Evolutionary conservation across 73 alveolate genomes (phyloP).

Genomic region (Tetrahymena thermophila): DNA sequence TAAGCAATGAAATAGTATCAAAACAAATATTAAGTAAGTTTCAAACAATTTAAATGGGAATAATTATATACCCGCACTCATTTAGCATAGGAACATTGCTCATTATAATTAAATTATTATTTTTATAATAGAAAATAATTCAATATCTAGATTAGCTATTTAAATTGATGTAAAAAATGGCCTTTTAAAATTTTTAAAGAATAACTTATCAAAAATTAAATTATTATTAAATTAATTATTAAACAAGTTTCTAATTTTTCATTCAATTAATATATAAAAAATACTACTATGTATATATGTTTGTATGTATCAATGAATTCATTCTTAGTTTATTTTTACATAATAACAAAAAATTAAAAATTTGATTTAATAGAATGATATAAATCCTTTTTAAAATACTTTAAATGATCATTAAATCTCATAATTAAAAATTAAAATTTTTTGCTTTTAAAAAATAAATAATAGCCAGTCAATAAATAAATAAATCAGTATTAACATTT

Average conservation of each 20-base stretch:
- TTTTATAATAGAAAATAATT: background rate
- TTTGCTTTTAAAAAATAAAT: background rate
- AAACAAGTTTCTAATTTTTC: background rate
- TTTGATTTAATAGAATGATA: background rate
- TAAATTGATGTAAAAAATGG: background rate
- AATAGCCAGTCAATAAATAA: no score
- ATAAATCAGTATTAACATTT: no score
- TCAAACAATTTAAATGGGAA: background rate
- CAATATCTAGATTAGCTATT: background rate
- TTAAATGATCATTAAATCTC: background rate
- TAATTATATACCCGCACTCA: background rate
- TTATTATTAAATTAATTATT: no score
- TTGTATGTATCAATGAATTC: no score
- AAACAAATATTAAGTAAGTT: background rate
- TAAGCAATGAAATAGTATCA: no score
- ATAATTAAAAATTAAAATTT: no score
- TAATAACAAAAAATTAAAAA: no score
- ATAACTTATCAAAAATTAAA: background rate
- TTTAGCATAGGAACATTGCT: background rate
- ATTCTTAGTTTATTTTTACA: no score
- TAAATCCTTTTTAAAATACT: background rate
- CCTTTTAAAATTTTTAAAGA: background rate
- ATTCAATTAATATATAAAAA: no score
- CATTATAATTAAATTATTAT: background rate
- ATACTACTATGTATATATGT: background rate